Evolutionary conservation across 345 rosid species (phyloP).

Genomic region (Salix arbutifolia): DNA sequence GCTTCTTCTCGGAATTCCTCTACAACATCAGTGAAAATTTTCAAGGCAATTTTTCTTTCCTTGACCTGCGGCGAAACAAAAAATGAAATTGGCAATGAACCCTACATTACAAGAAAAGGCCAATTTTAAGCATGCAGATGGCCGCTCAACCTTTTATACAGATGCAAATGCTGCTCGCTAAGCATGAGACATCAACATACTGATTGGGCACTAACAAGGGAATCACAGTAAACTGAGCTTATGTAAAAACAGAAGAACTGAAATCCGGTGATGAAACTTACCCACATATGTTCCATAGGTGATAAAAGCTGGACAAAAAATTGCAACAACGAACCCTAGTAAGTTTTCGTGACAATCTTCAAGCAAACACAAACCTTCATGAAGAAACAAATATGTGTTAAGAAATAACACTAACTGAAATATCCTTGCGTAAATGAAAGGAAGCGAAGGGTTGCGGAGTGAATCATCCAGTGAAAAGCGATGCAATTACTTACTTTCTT

Average conservation of each 20-base stretch:
- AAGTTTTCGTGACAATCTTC: background rate
- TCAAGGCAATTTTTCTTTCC: background rate
- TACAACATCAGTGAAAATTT: slow-evolving; percentile 1
- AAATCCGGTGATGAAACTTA: background rate
- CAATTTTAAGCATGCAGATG: background rate
- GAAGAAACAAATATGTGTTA: background rate
- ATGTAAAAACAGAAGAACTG: background rate
- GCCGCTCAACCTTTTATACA: background rate
- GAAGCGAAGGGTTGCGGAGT: background rate
- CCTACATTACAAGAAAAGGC: background rate
- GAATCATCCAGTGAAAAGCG: background rate
- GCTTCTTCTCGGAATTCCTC: background rate
- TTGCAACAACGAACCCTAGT: slow-evolving; percentile 2
- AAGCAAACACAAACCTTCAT: slow-evolving; percentile 8
- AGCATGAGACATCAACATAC: background rate
- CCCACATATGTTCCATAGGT: slow-evolving; percentile 8
- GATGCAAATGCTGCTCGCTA: background rate
- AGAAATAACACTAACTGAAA: no score
- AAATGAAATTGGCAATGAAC: background rate
- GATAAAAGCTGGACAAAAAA: slow-evolving; percentile 2
- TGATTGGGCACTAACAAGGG: background rate
- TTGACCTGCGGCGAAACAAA: background rate
- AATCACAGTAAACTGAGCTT: background rate
- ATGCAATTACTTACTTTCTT: background rate
- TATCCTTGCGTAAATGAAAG: no score